phyloP scores from a whole-genome alignment of 257 asterid genomes.

The Eustoma russellianum region DNA sequence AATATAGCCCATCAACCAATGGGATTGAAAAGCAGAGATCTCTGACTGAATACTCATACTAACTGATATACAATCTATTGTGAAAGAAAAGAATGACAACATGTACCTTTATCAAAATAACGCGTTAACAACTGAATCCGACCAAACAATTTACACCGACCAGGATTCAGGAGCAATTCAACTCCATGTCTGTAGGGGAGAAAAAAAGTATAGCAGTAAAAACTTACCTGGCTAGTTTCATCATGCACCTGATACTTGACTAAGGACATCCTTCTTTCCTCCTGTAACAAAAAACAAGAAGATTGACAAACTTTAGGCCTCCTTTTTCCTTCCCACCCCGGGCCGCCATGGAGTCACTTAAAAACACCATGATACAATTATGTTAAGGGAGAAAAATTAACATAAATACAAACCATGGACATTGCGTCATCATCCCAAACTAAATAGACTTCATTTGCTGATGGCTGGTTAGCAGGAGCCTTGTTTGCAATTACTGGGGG shows the following conservation, averaged over 20 bases:
- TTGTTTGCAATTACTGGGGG: slow-evolving; percentile 94
- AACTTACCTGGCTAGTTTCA: slow-evolving; percentile 99
- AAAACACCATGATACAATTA: slow-evolving; percentile 6
- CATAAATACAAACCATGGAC: slow-evolving; percentile 85
- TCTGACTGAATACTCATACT: slow-evolving; percentile 23
- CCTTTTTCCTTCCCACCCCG: too few relatives aligned
- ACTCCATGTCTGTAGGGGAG: slow-evolving; percentile 29
- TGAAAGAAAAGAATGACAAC: slow-evolving; percentile 9
- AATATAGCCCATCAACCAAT: slow-evolving; percentile 46
- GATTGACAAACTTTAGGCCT: slow-evolving; percentile 1
- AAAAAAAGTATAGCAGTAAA: slow-evolving; percentile 25
- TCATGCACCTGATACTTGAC: slow-evolving; percentile 99
- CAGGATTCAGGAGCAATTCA: slow-evolving; percentile 44
- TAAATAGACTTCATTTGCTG: slow-evolving; percentile 80
- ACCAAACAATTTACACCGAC: slow-evolving; percentile 42
- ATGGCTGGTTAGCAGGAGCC: slow-evolving; percentile 74
- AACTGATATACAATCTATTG: slow-evolving; percentile 11
- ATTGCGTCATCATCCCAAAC: slow-evolving; percentile 99
- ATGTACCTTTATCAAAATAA: slow-evolving; percentile 19
- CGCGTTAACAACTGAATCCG: slow-evolving; percentile 36
- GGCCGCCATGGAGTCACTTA: not conserved
- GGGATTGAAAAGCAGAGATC: slow-evolving; percentile 30
- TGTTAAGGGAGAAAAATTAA: slow-evolving; percentile 9
- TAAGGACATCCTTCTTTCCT: slow-evolving; percentile 96
- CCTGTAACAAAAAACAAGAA: slow-evolving; percentile 36